These are phyloP conservation scores for Coniella vitis DNA, from an alignment of 2,329 filamentous ascomycete genomes.

Conservation along the genomic window DNA sequence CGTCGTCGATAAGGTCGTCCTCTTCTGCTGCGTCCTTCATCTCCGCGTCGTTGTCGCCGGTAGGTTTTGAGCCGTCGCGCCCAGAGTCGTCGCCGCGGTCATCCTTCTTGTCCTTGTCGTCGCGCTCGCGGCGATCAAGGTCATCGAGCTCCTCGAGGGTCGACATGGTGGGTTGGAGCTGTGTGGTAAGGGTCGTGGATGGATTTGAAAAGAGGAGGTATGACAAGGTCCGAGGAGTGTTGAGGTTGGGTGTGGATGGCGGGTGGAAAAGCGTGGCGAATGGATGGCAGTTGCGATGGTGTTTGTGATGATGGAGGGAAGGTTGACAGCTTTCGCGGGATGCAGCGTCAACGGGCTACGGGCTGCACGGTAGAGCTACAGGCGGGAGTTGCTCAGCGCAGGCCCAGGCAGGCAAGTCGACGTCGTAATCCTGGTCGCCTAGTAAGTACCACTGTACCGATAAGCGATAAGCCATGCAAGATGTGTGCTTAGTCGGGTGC, in stretches of 20 bases:
- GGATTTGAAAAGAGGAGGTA: not conserved
- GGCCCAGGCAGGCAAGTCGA: not conserved
- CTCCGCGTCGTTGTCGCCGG: constrained; percentile 68
- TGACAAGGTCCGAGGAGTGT: not conserved
- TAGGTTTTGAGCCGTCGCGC: constrained; percentile 45
- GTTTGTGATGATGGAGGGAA: not conserved
- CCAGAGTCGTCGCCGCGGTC: constrained; percentile 47
- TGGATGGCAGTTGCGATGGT: too few species aligned
- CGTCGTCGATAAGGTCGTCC: constrained; percentile 73
- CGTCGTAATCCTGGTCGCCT: not conserved
- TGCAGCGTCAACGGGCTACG: not conserved
- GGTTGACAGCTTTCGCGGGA: not conserved
- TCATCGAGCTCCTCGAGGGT: constrained; percentile 90
- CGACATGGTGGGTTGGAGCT: constrained; percentile 56
- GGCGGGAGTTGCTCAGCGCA: not conserved
- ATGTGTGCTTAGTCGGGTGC: too few species aligned
- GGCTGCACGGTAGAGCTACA: not conserved
- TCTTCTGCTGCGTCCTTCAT: constrained; percentile 80
- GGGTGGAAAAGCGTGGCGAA: not conserved
- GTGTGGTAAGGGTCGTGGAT: not conserved
- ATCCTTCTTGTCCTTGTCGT: constrained; percentile 43
- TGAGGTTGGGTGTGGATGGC: not conserved
- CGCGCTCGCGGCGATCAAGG: constrained; percentile 72
- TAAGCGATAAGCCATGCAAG: not conserved
- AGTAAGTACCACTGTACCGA: not conserved